phyloP scores from a whole-genome alignment of 495 filamentous ascomycete species.

The Filosporella fistucella region DNA sequence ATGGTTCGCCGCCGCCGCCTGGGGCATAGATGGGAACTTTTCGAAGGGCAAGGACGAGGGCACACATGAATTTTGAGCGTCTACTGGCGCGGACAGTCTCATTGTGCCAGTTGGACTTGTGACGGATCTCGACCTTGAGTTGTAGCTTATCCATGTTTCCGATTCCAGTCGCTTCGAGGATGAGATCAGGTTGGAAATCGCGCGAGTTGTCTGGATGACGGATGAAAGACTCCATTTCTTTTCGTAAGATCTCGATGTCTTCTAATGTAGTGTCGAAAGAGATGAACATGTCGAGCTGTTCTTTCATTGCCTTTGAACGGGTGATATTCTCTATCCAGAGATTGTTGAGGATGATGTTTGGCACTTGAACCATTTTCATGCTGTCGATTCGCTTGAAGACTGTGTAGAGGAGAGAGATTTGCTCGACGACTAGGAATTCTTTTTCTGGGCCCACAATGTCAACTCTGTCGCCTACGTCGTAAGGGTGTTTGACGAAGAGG shows the following conservation, averaged over 20 bases:
- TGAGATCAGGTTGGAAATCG: slow-evolving; percentile 85
- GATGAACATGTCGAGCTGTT: slow-evolving; percentile 73
- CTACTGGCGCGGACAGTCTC: slow-evolving; percentile 77
- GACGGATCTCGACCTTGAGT: slow-evolving; percentile 76
- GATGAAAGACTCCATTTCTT: slow-evolving; percentile 81
- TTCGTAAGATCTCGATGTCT: slow-evolving; percentile 75
- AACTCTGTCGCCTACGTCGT: slow-evolving; percentile 89
- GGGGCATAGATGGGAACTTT: slow-evolving; percentile 83
- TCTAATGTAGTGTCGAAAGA: slow-evolving; percentile 82
- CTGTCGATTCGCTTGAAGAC: slow-evolving; percentile 80
- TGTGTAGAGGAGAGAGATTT: slow-evolving; percentile 92
- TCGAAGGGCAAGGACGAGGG: slow-evolving; percentile 79
- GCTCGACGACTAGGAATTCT: slow-evolving; percentile 77
- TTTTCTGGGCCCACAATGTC: slow-evolving; percentile 62
- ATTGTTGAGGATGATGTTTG: slow-evolving; percentile 86
- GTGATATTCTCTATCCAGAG: slow-evolving; percentile 92
- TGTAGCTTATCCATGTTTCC: slow-evolving; percentile 85
- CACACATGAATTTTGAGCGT: slow-evolving; percentile 95
- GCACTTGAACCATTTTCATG: slow-evolving; percentile 76
- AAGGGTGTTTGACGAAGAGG: slow-evolving; percentile 92
- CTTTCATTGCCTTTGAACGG: slow-evolving; percentile 86
- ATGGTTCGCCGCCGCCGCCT: slow-evolving; percentile 61
- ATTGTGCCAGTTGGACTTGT: slow-evolving; percentile 97
- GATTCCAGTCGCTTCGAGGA: slow-evolving; percentile 72
- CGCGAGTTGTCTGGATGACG: slow-evolving; percentile 80